Conservation (phyloP, 2,329 filamentous ascomycete species). For the Aspergillus brunneoviolaceus region DNA sequence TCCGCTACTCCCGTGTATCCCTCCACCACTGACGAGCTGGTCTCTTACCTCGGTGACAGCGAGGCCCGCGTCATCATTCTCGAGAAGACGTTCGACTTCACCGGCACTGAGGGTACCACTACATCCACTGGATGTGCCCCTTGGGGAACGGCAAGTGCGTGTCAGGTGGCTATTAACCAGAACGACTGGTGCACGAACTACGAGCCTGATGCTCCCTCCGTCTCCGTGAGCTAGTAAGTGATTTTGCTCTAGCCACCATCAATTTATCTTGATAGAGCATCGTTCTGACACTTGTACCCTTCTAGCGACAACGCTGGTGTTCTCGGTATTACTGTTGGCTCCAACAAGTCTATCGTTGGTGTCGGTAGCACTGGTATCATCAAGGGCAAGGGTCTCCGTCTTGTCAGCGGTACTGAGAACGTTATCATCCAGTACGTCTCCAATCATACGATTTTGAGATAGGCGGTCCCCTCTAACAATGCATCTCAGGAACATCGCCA, state of each 20-base stretch:
- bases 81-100: slow-evolving; percentile 25
- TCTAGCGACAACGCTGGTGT: slow-evolving; percentile 52
- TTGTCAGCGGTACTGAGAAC: slow-evolving; percentile 51
- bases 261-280: background rate
- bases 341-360: slow-evolving; percentile 60
- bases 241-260: background rate
- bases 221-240: slow-evolving; percentile 38
- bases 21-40: slow-evolving; percentile 56
- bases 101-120: slow-evolving; percentile 36
- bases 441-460: background rate
- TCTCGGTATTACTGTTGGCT: slow-evolving; percentile 52
- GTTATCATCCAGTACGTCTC: slow-evolving; percentile 56
- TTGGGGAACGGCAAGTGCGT: slow-evolving; percentile 53
- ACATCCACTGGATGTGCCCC: slow-evolving; percentile 56
- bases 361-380: slow-evolving; percentile 55
- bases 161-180: slow-evolving; percentile 62
- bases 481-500: slow-evolving; percentile 14
- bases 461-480: fast-evolving
- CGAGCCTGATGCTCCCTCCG: slow-evolving; percentile 52
- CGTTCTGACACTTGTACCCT: slow-evolving; percentile 35
- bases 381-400: slow-evolving; percentile 58
- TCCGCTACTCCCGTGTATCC: slow-evolving; percentile 56
- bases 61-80: slow-evolving; percentile 57
- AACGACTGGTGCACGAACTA: slow-evolving; percentile 61
- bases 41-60: slow-evolving; percentile 58